Evolutionary conservation across 2,329 filamentous ascomycete genomes (phyloP).

Genomic region (Hymenoscyphus fraxineus): DNA sequence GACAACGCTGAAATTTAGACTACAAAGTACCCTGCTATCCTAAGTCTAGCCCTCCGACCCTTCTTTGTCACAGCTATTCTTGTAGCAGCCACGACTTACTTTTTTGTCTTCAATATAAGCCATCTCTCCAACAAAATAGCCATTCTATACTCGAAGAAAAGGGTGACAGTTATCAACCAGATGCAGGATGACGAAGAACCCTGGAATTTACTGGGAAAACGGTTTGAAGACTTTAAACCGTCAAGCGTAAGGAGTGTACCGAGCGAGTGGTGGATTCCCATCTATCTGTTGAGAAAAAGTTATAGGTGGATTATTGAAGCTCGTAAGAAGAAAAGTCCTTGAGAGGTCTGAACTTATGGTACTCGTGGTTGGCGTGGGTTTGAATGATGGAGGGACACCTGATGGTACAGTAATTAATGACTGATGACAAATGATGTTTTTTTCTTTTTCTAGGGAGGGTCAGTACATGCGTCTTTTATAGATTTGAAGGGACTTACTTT

Average conservation of each 20-base stretch:
- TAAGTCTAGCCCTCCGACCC: not conserved
- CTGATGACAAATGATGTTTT: not conserved
- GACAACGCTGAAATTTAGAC: too few relatives aligned
- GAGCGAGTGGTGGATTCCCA: slow-evolving; percentile 3
- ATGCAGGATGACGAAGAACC: not conserved
- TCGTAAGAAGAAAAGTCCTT: not conserved
- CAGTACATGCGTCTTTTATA: too few relatives aligned
- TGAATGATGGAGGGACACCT: not conserved
- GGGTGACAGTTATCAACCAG: not conserved
- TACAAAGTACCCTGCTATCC: too few relatives aligned
- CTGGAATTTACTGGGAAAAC: not conserved
- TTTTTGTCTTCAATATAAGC: not conserved
- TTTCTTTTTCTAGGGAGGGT: too few relatives aligned
- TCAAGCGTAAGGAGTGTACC: not conserved
- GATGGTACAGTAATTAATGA: not conserved
- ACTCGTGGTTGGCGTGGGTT: not conserved
- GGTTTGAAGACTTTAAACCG: slow-evolving; percentile 3
- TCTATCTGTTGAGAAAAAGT: not conserved
- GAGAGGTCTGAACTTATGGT: not conserved
- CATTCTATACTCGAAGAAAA: not conserved
- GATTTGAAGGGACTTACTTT: too few relatives aligned
- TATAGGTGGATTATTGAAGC: not conserved
- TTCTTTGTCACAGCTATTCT: not conserved
- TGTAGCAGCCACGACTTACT: not conserved
- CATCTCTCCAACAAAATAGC: not conserved